Evolutionary conservation across 2,329 filamentous ascomycete species (phyloP).

Genomic region (Penicillium griseofulvum): DNA sequence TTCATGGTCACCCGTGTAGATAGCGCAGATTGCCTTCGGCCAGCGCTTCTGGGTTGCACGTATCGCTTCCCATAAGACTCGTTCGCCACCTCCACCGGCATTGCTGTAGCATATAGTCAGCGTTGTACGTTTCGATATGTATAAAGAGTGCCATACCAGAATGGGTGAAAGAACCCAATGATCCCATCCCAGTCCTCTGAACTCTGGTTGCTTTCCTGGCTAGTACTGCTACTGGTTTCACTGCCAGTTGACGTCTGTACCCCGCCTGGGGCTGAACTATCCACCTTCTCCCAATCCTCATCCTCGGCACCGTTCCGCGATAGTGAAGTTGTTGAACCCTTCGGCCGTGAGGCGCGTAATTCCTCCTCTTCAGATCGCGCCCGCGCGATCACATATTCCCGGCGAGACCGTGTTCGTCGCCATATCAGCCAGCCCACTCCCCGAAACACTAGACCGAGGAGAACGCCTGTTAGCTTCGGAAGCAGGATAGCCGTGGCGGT

Average conservation of each 20-base stretch:
- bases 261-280: constrained; percentile 51
- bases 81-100: constrained; percentile 90
- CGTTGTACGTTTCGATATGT: constrained; percentile 1
- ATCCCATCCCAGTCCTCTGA: constrained; percentile 74
- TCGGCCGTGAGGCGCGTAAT: constrained; percentile 25
- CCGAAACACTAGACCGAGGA: constrained; percentile 39
- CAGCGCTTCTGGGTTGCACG: constrained; percentile 84
- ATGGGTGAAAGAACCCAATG: constrained; percentile 95
- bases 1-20: constrained; percentile 95
- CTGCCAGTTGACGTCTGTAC: constrained; percentile 46
- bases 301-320: constrained; percentile 46
- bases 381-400: constrained; percentile 52
- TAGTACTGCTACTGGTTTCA: constrained; percentile 43
- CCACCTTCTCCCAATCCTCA: constrained; percentile 70
- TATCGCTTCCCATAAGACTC: constrained; percentile 94
- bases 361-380: constrained; percentile 48
- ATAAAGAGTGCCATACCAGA: constrained; percentile 65
- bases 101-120: constrained; percentile 58
- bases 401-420: constrained; percentile 63
- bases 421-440: constrained; percentile 60
- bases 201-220: constrained; percentile 20
- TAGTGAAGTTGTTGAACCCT: constrained; percentile 19
- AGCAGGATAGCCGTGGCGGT: constrained; percentile 35
- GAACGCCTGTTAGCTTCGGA: constrained; percentile 33
- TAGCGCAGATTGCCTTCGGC: constrained; percentile 82